phyloP scores from a whole-genome alignment of 192 early-diverging fungal genomes.

The Umbelopsis ramanniana region DNA sequence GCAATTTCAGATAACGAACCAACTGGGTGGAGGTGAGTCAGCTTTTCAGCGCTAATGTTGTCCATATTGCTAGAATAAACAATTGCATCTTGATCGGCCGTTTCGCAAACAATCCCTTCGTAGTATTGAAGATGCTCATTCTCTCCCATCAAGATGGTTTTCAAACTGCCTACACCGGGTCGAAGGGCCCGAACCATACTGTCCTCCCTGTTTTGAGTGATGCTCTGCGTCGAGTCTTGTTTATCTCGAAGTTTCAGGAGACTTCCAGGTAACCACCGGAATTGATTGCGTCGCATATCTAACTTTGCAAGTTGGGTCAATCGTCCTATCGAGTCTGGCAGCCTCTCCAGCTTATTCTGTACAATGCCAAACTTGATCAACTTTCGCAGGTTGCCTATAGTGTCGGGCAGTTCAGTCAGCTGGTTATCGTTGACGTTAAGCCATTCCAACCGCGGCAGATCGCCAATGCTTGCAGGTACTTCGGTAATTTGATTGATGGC shows the following conservation, averaged over 20 bases:
- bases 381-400: constrained; percentile 41
- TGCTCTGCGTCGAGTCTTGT: not conserved
- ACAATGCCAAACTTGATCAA: constrained; percentile 54
- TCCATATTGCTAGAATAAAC: constrained; percentile 8
- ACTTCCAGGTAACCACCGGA: constrained; percentile 42
- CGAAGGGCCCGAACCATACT: not conserved
- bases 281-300: constrained; percentile 48
- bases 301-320: constrained; percentile 44
- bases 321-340: constrained; percentile 39
- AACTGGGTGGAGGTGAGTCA: not conserved
- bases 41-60: not conserved
- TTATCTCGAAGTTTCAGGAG: constrained; percentile 24
- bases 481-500: constrained; percentile 49
- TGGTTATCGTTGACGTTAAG: constrained; percentile 55
- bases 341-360: constrained; percentile 42
- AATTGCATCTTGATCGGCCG: not conserved
- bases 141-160: not conserved
- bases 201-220: constrained; percentile 19
- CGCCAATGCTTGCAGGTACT: constrained; percentile 43
- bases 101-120: constrained; percentile 19
- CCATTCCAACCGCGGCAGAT: constrained; percentile 44
- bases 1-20: not conserved
- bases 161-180: constrained; percentile 6
- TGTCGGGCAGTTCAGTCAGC: constrained; percentile 35
- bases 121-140: constrained; percentile 2